Conservation (phyloP, 441 rosid species). For the Arabidopsis hybrid region DNA sequence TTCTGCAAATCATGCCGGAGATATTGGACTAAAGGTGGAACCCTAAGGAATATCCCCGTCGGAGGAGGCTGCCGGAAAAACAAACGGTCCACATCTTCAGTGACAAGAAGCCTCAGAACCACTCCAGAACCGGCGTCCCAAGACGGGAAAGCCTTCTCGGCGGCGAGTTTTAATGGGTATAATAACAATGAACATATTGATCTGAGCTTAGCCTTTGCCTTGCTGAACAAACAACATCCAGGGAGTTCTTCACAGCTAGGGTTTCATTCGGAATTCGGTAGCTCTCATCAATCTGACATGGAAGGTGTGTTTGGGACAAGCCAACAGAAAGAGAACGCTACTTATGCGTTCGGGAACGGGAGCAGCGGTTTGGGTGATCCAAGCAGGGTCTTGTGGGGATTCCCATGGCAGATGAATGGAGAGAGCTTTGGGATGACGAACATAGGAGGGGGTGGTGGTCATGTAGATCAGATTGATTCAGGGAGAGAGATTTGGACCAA, state of each 20-base stretch:
- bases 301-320: constrained; percentile 42
- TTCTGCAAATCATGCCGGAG: constrained; percentile 93
- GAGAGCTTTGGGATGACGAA: constrained; percentile 47
- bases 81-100: constrained; percentile 68
- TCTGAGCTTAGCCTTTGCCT: constrained; percentile 71
- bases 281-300: constrained; percentile 42
- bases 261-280: constrained; percentile 46
- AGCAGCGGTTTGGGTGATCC: constrained; percentile 60
- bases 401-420: constrained; percentile 82
- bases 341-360: constrained; percentile 48
- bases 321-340: constrained; percentile 27
- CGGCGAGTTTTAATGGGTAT: constrained; percentile 46
- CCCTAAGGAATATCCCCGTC: constrained; percentile 85
- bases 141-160: constrained; percentile 46
- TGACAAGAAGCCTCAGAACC: constrained; percentile 60
- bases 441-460: constrained; percentile 44
- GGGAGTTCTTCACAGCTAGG: constrained; percentile 57
- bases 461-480: constrained; percentile 53
- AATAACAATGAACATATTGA: constrained; percentile 60
- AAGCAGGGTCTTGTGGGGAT: constrained; percentile 65
- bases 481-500: constrained; percentile 79
- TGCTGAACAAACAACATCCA: constrained; percentile 62
- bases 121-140: constrained; percentile 40
- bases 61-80: constrained; percentile 92
- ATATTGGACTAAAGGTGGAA: constrained; percentile 97